Evolutionary conservation across 208 protist species (phyloP).

Genomic region (Plasmodiophora brassicae): DNA sequence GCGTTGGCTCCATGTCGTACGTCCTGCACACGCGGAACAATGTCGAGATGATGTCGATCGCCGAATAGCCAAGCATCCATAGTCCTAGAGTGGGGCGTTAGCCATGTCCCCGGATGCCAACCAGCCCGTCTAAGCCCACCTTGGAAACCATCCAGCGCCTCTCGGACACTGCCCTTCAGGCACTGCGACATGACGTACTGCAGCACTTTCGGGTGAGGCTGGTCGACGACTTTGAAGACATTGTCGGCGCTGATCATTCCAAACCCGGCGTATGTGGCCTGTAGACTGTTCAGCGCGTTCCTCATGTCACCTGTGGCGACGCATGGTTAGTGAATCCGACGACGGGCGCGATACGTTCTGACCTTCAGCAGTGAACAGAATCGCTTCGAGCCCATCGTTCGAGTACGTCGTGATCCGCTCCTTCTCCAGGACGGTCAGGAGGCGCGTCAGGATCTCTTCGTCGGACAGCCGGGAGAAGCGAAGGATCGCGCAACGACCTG

Average conservation of each 20-base stretch:
- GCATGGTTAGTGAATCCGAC: too few relatives aligned
- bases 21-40: conserved; percentile 79
- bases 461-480: conserved; percentile 67
- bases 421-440: conserved; percentile 77
- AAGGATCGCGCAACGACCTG: conserved; percentile 75
- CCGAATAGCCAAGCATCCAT: conserved; percentile 80
- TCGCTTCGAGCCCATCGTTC: conserved; percentile 87
- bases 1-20: not conserved
- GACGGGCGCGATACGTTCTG: conserved; percentile 78
- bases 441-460: conserved; percentile 76
- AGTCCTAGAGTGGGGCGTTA: conserved; percentile 68
- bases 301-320: conserved; percentile 63
- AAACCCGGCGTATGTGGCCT: conserved; percentile 90
- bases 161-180: conserved; percentile 65
- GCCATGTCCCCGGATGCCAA: conserved; percentile 50
- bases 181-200: conserved; percentile 77
- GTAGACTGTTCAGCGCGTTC: conserved; percentile 91
- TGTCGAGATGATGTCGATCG: conserved; percentile 89
- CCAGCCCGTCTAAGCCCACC: conserved; percentile 34
- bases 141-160: conserved; percentile 48
- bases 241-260: conserved; percentile 88
- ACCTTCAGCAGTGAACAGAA: conserved; percentile 94
- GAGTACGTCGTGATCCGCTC: conserved; percentile 79
- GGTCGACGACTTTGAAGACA: conserved; percentile 96
- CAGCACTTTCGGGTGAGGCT: conserved; percentile 90